Base-by-base conservation (phyloP, 371 early-diverging fungal species). In the Circinella minor region DNA sequence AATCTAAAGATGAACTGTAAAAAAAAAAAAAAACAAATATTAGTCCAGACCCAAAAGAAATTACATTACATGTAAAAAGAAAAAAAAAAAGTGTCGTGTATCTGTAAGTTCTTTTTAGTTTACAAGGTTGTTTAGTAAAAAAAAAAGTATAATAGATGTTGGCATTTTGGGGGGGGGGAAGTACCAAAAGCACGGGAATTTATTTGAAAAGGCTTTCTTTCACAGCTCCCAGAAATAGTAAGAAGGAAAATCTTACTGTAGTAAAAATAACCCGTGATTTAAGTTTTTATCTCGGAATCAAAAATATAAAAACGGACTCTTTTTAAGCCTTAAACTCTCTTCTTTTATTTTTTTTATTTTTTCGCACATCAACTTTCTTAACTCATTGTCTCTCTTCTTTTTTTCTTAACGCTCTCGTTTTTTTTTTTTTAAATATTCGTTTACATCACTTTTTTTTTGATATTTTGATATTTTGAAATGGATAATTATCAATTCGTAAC, bases 401-500 rank as follows among this genome's bases (percentile, higher is more conserved):
- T 51, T 51, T 51, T 51, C 15, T 15, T 5, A 14, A 51, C 51
- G 8, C 51, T 49, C 46, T 37, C 48, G n/a, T n/a, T 62, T 38
- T 63, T 8, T 18, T n/a, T 18, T 61, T 62, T 51, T n/a, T n/a
- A n/a, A n/a, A 18, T 27, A 43, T 15, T 36, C 67, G 27, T 27
- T 27, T 27, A 27, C 2, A 27, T 27, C 0, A 27, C 36, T 34
- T 48, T 55, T 54, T 57, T 38, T 49, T 59, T 47, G 46, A 67
- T 13, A 20, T 38, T 70, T 55, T 13, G 17, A n/a, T 54, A 48
- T 46, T 70, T 54, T 47, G 18, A 39, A 63, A 49, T 66, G 47
- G 39, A 48, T 37, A 67, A 67, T 14, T 38, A 48, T 6, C 48
- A 55, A 20, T 61, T 67, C 43, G 55, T 67, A 37, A 36, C 65